Conservation (phyloP, 345 rosid genomes). For the Brassica juncea region DNA sequence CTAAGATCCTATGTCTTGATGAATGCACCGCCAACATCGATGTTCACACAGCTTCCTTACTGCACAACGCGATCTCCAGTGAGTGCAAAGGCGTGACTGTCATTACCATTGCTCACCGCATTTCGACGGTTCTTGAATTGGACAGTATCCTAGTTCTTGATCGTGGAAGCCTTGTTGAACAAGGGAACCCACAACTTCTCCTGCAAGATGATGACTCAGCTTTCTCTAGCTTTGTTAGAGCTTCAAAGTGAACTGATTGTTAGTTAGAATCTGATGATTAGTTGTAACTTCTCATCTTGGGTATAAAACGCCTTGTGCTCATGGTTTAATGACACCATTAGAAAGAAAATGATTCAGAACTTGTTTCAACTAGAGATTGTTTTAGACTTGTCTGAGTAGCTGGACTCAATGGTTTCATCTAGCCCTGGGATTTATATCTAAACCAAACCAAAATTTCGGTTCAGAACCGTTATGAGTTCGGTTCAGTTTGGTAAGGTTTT, state of each 20-base stretch:
- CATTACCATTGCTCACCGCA: conserved; percentile 91
- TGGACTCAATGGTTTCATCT: background rate
- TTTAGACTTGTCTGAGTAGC: background rate
- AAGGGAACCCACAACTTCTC: conserved; percentile 71
- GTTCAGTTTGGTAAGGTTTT: too few relatives aligned
- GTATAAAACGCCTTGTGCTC: background rate
- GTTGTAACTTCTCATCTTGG: background rate
- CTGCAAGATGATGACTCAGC: conserved; percentile 54
- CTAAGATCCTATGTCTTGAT: conserved; percentile 89
- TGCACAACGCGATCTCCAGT: conserved; percentile 65
- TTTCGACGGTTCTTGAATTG: conserved; percentile 76
- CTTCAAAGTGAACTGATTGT: conserved; percentile 47
- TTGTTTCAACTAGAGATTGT: background rate
- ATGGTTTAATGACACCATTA: background rate
- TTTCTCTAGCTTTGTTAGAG: conserved; percentile 73
- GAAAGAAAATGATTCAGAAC: background rate
- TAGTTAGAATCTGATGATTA: background rate
- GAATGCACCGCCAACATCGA: conserved; percentile 93
- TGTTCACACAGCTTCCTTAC: conserved; percentile 65
- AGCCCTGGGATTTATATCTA: too few relatives aligned
- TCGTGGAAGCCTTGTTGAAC: conserved; percentile 73
- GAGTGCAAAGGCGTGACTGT: conserved; percentile 79
- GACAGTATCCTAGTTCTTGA: conserved; percentile 72
- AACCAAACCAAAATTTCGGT: too few relatives aligned
- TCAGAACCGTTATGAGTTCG: too few relatives aligned